Evolutionary conservation across 495 filamentous ascomycete genomes (phyloP), one percentile per base, ranked within the genome.

Genomic region (Hypoxylon lienhwacheense): DNA sequence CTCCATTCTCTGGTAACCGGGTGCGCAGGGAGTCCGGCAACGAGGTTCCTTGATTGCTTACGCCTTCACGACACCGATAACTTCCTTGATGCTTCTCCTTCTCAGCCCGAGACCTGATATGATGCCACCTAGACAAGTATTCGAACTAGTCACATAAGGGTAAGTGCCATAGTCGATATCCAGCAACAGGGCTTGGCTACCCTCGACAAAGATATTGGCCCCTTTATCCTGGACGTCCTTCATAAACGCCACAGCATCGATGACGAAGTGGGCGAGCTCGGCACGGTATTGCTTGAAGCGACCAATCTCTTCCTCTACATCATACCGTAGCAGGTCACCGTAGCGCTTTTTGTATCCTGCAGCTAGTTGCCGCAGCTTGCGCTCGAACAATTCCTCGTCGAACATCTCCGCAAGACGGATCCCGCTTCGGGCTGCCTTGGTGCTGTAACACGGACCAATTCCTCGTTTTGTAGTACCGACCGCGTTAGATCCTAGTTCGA

Each of bases 61-160:
- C 35, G 35, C 35, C 35, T 37, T 37, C 8, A 37, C 35, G 12
- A 37, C 35, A 19, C 35, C 35, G 12, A 37, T 37, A 20, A 37
- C 35, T 21, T 37, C 35, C 17, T 37, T 37, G 8, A 37, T 37
- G 17, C 21, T 37, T 37, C 35, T 37, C 17, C 35, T 8, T 16
- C 21, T 37, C 11, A 37, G 35, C 17, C 17, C 35, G 7, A 37
- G 35, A 5, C 35, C 35, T 3, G 35, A 37, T 21, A 37, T 37
- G 15, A 37, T 37, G n/a, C 35, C 35, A 12, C 35, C 35, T 5
- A 37, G 35, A 11, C 35, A 37, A 4, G 35, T 37, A 20, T 37
- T 37, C 17, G 35, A 37, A n/a, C 35, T 37, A 20, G 35, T 37
- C 17, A 37, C 35, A 37, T 37, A 37, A 37, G 35, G 35, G 11